Evolutionary conservation across 768 basidiomycete species (phyloP).

Genomic region (Suillus lakei): DNA sequence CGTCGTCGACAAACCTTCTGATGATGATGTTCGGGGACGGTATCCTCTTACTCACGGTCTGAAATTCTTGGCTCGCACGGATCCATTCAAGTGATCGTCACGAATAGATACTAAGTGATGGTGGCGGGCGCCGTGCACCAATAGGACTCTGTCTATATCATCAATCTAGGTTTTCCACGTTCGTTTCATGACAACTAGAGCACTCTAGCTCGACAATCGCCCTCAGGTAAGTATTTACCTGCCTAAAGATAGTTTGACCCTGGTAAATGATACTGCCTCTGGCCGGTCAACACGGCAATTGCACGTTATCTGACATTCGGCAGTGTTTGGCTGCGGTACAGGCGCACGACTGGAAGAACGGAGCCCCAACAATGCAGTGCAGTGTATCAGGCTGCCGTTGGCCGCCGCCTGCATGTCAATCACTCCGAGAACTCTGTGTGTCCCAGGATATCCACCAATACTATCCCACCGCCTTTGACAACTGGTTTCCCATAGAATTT

Average conservation of each 20-base stretch:
- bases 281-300: background rate
- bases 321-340: background rate
- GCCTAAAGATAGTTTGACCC: background rate
- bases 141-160: background rate
- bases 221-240: background rate
- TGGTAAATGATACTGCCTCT: background rate
- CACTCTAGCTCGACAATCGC: background rate
- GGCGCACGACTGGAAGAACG: background rate
- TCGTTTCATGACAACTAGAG: background rate
- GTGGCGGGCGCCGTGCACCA: constrained; percentile 1
- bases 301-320: background rate
- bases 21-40: background rate
- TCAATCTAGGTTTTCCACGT: background rate
- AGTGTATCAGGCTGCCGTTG: background rate
- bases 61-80: background rate
- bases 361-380: background rate
- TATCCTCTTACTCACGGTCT: background rate
- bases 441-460: background rate
- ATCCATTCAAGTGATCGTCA: background rate
- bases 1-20: background rate
- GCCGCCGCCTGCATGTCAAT: background rate
- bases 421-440: background rate
- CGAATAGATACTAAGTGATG: background rate
- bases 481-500: background rate
- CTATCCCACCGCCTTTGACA: background rate